phyloP scores from a whole-genome alignment of 768 basidiomycete species.

The Rickenella mellea region DNA sequence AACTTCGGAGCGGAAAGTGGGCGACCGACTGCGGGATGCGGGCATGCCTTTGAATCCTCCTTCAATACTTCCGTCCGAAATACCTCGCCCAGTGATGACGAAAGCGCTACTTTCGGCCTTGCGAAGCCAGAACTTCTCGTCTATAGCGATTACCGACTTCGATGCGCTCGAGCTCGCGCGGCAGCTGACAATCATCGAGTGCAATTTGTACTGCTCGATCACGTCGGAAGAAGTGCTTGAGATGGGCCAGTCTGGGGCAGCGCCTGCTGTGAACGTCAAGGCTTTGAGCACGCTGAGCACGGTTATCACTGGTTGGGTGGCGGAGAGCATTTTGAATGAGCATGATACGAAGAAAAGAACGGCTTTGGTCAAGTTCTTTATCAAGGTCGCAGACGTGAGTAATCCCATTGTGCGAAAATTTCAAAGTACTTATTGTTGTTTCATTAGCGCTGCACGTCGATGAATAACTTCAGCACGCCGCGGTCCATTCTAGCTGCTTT shows the following conservation, averaged over 20 bases:
- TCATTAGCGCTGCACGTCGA: constrained; percentile 64
- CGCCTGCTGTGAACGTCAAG: constrained; percentile 61
- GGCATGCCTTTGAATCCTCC: constrained; percentile 68
- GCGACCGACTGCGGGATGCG: constrained; percentile 62
- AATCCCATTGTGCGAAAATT: constrained; percentile 3
- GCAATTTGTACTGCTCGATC: constrained; percentile 76
- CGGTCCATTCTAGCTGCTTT: constrained; percentile 89
- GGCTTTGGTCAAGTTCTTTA: constrained; percentile 76
- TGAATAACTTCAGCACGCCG: constrained; percentile 89
- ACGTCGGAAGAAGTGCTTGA: constrained; percentile 84
- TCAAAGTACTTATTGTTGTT: constrained; percentile 6
- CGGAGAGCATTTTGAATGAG: constrained; percentile 89
- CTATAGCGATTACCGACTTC: constrained; percentile 78
- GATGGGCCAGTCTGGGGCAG: constrained; percentile 62
- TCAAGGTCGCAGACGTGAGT: constrained; percentile 86
- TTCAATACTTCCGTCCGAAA: constrained; percentile 41
- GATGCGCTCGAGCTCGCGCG: constrained; percentile 87
- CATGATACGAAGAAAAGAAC: constrained; percentile 80
- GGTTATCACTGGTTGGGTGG: constrained; percentile 90
- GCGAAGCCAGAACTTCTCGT: constrained; percentile 51
- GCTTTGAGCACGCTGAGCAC: constrained; percentile 86
- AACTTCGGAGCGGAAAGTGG: constrained; percentile 38
- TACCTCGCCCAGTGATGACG: constrained; percentile 82
- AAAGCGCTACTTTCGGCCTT: constrained; percentile 64
- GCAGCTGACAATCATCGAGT: constrained; percentile 92